These are phyloP conservation scores for Candida smagusa DNA, from an alignment of 1,139 yeast species.

Conservation along the genomic window DNA sequence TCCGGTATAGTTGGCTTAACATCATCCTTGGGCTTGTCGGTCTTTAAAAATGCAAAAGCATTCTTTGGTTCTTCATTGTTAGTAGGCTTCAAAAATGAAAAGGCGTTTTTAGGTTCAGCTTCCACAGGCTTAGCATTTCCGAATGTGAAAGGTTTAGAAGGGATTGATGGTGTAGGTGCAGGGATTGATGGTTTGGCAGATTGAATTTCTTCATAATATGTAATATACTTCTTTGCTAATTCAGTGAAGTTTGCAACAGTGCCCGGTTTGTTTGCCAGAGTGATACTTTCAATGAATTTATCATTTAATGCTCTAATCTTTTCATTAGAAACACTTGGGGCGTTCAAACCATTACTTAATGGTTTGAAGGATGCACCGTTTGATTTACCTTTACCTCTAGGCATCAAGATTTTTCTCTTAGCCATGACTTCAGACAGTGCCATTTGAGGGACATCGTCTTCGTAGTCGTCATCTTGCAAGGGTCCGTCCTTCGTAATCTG, in stretches of 20 bases:
- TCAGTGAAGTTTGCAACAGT: slow-evolving; percentile 58
- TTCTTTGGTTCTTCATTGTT: background rate
- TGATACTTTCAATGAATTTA: slow-evolving; percentile 53
- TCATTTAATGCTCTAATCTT: slow-evolving; percentile 69
- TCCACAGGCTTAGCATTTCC: background rate
- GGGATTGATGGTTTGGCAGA: slow-evolving; percentile 8
- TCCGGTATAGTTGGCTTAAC: background rate
- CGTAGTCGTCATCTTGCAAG: slow-evolving; percentile 32
- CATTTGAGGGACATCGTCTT: slow-evolving; percentile 22
- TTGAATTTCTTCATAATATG: slow-evolving; percentile 45
- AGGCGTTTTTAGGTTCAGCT: slow-evolving; percentile 2
- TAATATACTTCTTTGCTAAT: slow-evolving; percentile 57
- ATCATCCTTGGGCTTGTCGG: background rate
- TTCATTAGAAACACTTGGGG: slow-evolving; percentile 14
- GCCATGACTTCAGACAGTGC: slow-evolving; percentile 69
- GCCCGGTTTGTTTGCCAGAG: slow-evolving; percentile 38
- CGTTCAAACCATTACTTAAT: slow-evolving; percentile 12
- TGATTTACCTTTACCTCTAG: slow-evolving; percentile 31
- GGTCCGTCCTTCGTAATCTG: slow-evolving; percentile 52
- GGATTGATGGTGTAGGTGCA: background rate
- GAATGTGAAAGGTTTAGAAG: background rate
- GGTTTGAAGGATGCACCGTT: slow-evolving; percentile 4
- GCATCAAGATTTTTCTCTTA: slow-evolving; percentile 63
- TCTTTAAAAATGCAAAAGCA: slow-evolving; percentile 1
- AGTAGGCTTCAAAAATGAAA: slow-evolving; percentile 3